Base-by-base conservation (phyloP, 1,284 basidiomycete genomes). In the Calocybe gambosa region DNA sequence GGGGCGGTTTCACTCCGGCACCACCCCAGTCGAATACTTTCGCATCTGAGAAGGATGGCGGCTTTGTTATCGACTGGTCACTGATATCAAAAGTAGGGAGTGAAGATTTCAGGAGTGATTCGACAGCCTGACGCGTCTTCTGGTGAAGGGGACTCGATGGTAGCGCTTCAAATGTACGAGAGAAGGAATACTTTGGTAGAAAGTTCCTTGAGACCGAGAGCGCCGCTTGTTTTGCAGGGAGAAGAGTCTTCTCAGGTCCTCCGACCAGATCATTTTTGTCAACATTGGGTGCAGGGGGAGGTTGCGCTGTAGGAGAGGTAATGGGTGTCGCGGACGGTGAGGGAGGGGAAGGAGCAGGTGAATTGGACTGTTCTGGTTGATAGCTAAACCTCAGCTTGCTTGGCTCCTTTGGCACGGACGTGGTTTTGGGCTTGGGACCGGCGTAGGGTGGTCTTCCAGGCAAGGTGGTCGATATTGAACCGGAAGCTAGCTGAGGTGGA, bases 381-480 rank as follows among this genome's bases (percentile, higher is more conserved):
- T 80, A 76, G 55, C 81, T 83, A 51, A 71, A 81, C 23, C 85
- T 74, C 42, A 87, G 67, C 58, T 85, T 86, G 49, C 85, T 86
- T 0, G 84, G 84, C 39, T 82, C 80, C 56, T 78, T 82, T 0
- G 84, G 84, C 16, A 71, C 69, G 15, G 77, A 62, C 13, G 56
- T 61, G 3, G 62, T 46, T 46, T 71, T 70, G 36, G 61, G 70
- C 16, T 15, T 34, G n/a, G 15, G 5, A 34, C 55, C 57, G 35
- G 53, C 35, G 39, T 56, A 52, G 10, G 43, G 16, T 15, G 56
- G 35, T 38, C 43, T 49, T n/a, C 50, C 44, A 6, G 49, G 16
- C 13, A 42, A 12, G 34, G 48, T 42, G 18, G 23, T 36, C 5
- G 53, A 37, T 19, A 38, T 29, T 18, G 50, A 42, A 36, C 34